Conservation (phyloP, 2,329 filamentous ascomycete species). For the Aspergillus pseudotamarii region DNA sequence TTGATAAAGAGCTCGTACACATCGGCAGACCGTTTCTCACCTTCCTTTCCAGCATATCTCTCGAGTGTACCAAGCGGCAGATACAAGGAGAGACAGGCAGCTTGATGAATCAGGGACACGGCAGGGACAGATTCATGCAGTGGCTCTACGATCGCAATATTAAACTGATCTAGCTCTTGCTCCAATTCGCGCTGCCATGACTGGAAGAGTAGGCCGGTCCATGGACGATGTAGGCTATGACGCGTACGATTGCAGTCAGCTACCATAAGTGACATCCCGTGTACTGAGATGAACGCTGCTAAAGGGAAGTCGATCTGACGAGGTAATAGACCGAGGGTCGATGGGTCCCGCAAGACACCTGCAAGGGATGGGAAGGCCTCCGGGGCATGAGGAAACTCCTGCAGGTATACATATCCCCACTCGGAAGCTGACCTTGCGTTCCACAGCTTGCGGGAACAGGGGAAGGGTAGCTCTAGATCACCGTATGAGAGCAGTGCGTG, state of each 20-base stretch:
- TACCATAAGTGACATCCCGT: background rate
- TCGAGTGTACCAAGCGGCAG: slow-evolving; percentile 49
- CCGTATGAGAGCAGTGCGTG: slow-evolving; percentile 69
- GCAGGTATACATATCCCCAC: slow-evolving; percentile 66
- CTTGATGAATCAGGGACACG: slow-evolving; percentile 48
- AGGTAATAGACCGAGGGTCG: background rate
- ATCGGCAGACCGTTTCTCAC: slow-evolving; percentile 41
- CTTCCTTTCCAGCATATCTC: slow-evolving; percentile 48
- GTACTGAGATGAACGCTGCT: background rate
- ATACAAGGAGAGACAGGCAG: slow-evolving; percentile 41
- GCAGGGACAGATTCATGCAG: slow-evolving; percentile 52
- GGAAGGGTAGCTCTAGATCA: slow-evolving; percentile 68
- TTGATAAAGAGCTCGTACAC: slow-evolving; percentile 38
- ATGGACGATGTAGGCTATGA: background rate
- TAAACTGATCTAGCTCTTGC: slow-evolving; percentile 1
- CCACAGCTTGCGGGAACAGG: slow-evolving; percentile 66
- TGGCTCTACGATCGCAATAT: background rate
- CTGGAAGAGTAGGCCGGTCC: background rate
- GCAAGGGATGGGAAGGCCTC: slow-evolving; percentile 40
- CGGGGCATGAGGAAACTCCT: slow-evolving; percentile 3
- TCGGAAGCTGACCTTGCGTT: slow-evolving; percentile 63
- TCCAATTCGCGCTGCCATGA: background rate
- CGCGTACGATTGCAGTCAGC: background rate
- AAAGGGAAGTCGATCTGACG: background rate
- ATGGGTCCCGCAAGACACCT: slow-evolving; percentile 57